Evolutionary conservation across 345 rosid genomes (phyloP), one percentile per base, ranked within the genome.

Genomic region (Corchorus olitorius): DNA sequence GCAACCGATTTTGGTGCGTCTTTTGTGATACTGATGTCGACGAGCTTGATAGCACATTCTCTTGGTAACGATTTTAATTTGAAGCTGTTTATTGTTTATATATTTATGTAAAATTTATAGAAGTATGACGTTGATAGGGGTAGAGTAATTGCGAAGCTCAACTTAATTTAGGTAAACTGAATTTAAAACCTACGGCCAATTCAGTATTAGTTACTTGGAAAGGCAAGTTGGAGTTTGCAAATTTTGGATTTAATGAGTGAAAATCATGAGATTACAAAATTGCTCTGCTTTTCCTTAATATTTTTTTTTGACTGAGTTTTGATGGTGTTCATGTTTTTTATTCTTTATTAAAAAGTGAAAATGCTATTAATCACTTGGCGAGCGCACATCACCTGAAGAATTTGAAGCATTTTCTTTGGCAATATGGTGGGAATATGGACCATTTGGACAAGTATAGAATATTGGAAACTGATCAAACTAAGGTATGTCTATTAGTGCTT

Each of bases 371-470:
- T 66, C 98, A 91, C 87, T 83, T 93, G 37, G 89, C 89, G 6
- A 85, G 92, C 79, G 85, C 20, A 48, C 87, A 86, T 64, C 99
- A 96, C 84, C 79, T 83, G 64, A 92, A 92, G 87, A 92, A 89
- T 49, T 52, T 86, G 83, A 93, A 96, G 92, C 94, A 89, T 66
- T 96, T 93, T 77, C 64, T 90, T 27, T 92, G 93, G 94, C 88
- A 91, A 77, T 54, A 90, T 75, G 97, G 92, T 15, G 89, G 88
- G 7, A 85, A 82, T 50, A 90, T 83, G 92, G 93, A 89, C 77
- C 17, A 82, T 39, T 35, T 88, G 17, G 91, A 92, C 52, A 65
- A 67, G 75, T 93, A 88, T 79, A 85, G 87, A 53, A 74, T 93
- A 66, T 70, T 69, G 50, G 90, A 92, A 76, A 79, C 87, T 64